Evolutionary conservation across 148 eudicot genomes (phyloP).

Genomic region (Hydrangea macrophylla): DNA sequence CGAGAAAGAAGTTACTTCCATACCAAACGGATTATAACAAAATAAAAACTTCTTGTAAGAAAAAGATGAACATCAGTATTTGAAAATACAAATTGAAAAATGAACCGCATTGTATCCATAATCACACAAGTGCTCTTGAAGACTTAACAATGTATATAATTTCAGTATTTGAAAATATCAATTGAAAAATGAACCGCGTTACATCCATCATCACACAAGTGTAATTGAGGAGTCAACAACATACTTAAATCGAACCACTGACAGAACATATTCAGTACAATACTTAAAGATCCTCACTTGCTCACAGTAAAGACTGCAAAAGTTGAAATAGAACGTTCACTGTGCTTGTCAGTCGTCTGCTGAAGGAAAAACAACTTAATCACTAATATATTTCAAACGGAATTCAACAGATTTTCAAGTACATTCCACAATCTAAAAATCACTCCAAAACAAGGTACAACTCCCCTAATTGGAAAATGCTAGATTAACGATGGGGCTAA

Average conservation of each 20-base stretch:
- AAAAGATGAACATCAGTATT: too few relatives aligned
- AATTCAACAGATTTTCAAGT: not conserved
- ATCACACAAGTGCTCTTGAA: too few relatives aligned
- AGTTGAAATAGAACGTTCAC: not conserved
- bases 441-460: not conserved
- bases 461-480: not conserved
- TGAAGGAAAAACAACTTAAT: not conserved
- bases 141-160: too few relatives aligned
- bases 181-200: too few relatives aligned
- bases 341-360: not conserved
- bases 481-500: not conserved
- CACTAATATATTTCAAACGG: not conserved
- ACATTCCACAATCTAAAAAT: not conserved
- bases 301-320: not conserved
- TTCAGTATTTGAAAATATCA: not conserved
- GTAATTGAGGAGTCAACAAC: too few relatives aligned
- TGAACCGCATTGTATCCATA: too few relatives aligned
- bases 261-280: too few relatives aligned
- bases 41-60: not conserved
- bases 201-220: not conserved
- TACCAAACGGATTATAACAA: too few relatives aligned
- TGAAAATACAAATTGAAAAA: too few relatives aligned
- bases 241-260: not conserved
- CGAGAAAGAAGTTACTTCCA: too few relatives aligned
- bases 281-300: not conserved